These are phyloP conservation scores for Pseudonitzschia multiseries DNA, from an alignment of 108 stramenopile genomes.

Conservation along the genomic window DNA sequence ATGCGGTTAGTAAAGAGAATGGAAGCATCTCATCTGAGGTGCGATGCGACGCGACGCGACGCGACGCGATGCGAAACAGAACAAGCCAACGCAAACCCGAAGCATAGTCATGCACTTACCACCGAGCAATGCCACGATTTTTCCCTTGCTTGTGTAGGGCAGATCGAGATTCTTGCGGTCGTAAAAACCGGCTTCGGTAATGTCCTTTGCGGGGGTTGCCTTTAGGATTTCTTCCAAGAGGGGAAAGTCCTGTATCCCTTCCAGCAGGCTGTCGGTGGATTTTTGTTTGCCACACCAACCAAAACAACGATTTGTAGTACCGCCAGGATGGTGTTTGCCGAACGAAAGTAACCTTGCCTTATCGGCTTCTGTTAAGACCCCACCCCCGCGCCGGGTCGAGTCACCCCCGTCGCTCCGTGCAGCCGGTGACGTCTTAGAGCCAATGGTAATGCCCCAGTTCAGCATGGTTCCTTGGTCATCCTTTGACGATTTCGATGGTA, in stretches of 20 bases:
- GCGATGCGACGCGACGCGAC: no score
- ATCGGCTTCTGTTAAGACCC: slow-evolving; percentile 9
- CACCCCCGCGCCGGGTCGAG: slow-evolving; percentile 36
- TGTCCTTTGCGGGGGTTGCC: slow-evolving; percentile 23
- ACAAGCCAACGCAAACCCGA: neutral
- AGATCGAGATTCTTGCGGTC: slow-evolving; percentile 27
- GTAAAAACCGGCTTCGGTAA: slow-evolving; percentile 34
- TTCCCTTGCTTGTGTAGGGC: slow-evolving; percentile 16
- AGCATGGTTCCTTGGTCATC: neutral
- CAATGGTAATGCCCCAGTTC: neutral
- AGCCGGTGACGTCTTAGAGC: neutral
- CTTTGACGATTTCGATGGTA: neutral
- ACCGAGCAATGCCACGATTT: slow-evolving; percentile 30
- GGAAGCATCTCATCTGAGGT: neutral
- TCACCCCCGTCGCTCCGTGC: slow-evolving; percentile 2
- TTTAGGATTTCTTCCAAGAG: slow-evolving; percentile 12
- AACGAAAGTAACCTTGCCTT: slow-evolving; percentile 16
- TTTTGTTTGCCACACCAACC: slow-evolving; percentile 1
- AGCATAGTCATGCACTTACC: neutral
- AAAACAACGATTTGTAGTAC: neutral
- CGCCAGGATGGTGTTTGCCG: neutral
- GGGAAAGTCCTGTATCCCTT: neutral
- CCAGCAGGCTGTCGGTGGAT: neutral
- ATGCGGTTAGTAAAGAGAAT: neutral
- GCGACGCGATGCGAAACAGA: neutral